phyloP scores from a whole-genome alignment of 2,329 filamentous ascomycete species.

The Monilinia aucupariae region DNA sequence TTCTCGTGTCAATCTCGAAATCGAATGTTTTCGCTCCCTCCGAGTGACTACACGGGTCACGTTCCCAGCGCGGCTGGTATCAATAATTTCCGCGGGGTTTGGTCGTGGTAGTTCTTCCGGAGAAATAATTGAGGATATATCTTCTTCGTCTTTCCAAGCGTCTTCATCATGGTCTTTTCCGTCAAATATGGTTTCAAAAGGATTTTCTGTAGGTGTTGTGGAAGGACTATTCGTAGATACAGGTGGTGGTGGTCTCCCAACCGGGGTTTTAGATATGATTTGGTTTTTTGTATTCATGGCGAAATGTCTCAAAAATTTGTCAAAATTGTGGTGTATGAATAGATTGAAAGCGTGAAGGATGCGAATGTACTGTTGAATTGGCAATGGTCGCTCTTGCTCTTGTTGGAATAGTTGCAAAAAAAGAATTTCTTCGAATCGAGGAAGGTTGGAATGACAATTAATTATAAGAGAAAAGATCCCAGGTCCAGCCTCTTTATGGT shows the following conservation, averaged over 20 bases:
- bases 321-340: constrained; percentile 10
- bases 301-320: constrained; percentile 17
- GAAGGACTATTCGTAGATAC: constrained; percentile 17
- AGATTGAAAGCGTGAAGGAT: background rate
- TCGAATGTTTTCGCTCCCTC: constrained; percentile 31
- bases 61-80: constrained; percentile 19
- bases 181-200: constrained; percentile 28
- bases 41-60: constrained; percentile 20
- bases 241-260: constrained; percentile 3
- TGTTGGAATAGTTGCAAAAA: background rate
- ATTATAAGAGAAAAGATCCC: constrained; percentile 13
- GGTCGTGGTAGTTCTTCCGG: constrained; percentile 19
- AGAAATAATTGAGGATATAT: constrained; percentile 3
- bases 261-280: constrained; percentile 13
- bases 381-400: constrained; percentile 11
- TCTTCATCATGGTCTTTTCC: constrained; percentile 29
- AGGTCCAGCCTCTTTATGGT: constrained; percentile 11
- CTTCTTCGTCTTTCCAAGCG: constrained; percentile 33
- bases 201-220: constrained; percentile 22
- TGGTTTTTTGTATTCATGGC: constrained; percentile 16
- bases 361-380: background rate
- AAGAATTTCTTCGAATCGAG: background rate
- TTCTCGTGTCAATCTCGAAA: constrained; percentile 37
- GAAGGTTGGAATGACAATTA: constrained; percentile 9
- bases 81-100: constrained; percentile 16